Evolutionary conservation across 2,329 filamentous ascomycete species (phyloP).

Genomic region (Beauveria scarabaeidicola): DNA sequence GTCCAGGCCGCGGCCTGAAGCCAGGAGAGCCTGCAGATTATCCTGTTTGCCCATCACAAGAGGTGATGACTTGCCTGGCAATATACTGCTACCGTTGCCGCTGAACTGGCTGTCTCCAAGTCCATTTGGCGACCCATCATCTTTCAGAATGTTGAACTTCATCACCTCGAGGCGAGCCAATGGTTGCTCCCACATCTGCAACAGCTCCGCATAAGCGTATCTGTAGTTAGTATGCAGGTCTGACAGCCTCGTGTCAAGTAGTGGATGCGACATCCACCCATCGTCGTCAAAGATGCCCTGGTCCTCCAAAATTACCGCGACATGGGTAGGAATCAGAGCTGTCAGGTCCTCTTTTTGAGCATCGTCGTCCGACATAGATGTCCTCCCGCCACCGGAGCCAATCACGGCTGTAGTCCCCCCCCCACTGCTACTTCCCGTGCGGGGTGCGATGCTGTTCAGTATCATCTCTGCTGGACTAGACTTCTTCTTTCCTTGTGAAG

Average conservation of each 20-base stretch:
- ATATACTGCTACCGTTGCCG: constrained; percentile 21
- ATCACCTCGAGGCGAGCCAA: constrained; percentile 57
- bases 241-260: constrained; percentile 45
- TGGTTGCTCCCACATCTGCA: constrained; percentile 58
- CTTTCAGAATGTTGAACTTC: constrained; percentile 58
- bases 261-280: constrained; percentile 51
- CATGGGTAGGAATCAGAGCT: constrained; percentile 41
- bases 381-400: constrained; percentile 40
- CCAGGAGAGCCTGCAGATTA: constrained; percentile 39
- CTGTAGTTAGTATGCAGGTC: constrained; percentile 51
- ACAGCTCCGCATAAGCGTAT: constrained; percentile 58
- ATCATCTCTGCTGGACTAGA: constrained; percentile 55
- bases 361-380: constrained; percentile 48
- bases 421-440: constrained; percentile 38
- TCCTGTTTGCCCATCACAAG: constrained; percentile 51
- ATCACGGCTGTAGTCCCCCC: constrained; percentile 36
- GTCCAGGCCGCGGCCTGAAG: constrained; percentile 50
- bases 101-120: constrained; percentile 14
- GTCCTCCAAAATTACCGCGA: constrained; percentile 49
- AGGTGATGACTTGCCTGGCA: constrained; percentile 34
- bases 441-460: constrained; percentile 43
- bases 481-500: constrained; percentile 39
- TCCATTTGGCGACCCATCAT: constrained; percentile 24
- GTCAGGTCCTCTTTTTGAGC: constrained; percentile 36
- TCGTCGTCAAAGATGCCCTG: constrained; percentile 61